Evolutionary conservation across 345 rosid genomes (phyloP).

Genomic region (Citrus australasica): DNA sequence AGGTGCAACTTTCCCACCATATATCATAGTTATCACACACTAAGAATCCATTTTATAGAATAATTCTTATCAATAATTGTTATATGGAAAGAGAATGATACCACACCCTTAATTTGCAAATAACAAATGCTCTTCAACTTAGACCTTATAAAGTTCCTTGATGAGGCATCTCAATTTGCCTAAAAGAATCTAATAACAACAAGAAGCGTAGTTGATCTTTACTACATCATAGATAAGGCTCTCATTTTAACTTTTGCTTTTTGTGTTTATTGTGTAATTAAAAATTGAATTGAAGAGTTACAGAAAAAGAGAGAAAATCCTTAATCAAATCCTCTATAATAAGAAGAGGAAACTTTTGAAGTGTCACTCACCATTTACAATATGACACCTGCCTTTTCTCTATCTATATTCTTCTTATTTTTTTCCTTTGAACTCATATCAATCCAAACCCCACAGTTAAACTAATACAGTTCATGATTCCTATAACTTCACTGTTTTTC

Average conservation of each 20-base stretch:
- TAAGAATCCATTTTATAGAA: not conserved
- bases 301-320: not conserved
- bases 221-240: not conserved
- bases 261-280: not conserved
- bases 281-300: not conserved
- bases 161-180: not conserved
- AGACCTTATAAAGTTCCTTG: not conserved
- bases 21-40: not conserved
- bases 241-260: not conserved
- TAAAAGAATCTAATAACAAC: not conserved
- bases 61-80: not conserved
- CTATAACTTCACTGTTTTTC: not conserved
- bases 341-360: not conserved
- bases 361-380: not conserved
- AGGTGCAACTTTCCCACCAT: not conserved
- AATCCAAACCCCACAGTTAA: not conserved
- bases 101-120: not conserved
- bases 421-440: conserved; percentile 7
- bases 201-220: not conserved
- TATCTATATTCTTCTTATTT: not conserved
- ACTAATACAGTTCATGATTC: not conserved
- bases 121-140: not conserved
- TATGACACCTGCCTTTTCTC: conserved; percentile 14
- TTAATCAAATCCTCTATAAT: not conserved
- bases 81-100: not conserved